These are phyloP conservation scores for Sungouiella blattae DNA, from an alignment of 805 yeast genomes.

Conservation along the genomic window DNA sequence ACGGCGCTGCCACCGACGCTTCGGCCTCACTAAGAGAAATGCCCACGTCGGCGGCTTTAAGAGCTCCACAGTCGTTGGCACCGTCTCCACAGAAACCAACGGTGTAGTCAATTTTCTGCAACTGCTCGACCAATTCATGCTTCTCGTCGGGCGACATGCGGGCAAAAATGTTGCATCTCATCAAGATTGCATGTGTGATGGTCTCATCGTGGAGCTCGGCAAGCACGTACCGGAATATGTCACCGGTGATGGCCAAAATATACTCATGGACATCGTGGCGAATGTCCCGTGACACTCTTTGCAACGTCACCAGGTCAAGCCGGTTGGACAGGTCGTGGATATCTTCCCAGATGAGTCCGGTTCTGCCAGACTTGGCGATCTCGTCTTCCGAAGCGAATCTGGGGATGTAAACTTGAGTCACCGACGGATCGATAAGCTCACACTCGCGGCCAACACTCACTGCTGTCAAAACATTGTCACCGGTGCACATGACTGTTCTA, in stretches of 20 bases:
- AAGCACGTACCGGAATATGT: conserved; percentile 75
- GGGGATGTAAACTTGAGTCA: conserved; percentile 50
- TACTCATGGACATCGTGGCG: conserved; percentile 37
- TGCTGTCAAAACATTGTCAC: conserved; percentile 93
- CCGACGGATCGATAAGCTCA: conserved; percentile 50
- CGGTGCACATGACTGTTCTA: conserved; percentile 94
- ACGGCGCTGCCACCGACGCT: conserved; percentile 98
- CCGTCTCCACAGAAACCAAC: conserved; percentile 99
- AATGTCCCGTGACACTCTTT: conserved; percentile 33
- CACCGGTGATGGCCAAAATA: conserved; percentile 87
- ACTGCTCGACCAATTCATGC: conserved; percentile 86
- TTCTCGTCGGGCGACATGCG: conserved; percentile 99
- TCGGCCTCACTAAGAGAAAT: conserved; percentile 95
- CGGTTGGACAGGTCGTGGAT: conserved; percentile 53
- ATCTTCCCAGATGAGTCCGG: conserved; percentile 63
- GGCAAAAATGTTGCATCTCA: conserved; percentile 79
- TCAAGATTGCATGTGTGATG: conserved; percentile 54
- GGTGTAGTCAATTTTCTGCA: conserved; percentile 82
- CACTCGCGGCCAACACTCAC: conserved; percentile 89
- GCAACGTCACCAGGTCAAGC: conserved; percentile 63
- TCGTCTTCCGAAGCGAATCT: conserved; percentile 39
- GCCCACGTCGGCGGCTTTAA: conserved; percentile 97
- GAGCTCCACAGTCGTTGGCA: conserved; percentile 98
- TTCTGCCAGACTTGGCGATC: conserved; percentile 17
- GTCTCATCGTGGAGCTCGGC: conserved; percentile 44